phyloP scores from a whole-genome alignment of 2,329 filamentous ascomycete genomes.

The Calonectria montana region DNA sequence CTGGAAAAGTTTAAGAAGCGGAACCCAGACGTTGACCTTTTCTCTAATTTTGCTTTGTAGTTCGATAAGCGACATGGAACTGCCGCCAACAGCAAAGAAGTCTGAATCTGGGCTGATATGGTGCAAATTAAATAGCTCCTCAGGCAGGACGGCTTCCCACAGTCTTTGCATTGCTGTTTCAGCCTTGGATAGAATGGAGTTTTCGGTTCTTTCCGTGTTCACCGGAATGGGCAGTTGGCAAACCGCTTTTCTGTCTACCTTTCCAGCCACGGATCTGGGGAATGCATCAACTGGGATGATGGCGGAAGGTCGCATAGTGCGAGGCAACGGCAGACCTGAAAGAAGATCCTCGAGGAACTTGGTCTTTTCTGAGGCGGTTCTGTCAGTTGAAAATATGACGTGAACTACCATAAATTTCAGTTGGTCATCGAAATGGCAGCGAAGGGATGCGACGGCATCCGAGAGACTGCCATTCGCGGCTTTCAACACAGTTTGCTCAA shows the following conservation, averaged over 20 bases:
- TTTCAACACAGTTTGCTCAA: conserved; percentile 23
- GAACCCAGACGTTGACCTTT: not conserved
- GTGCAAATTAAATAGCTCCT: conserved; percentile 20
- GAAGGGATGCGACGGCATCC: conserved; percentile 15
- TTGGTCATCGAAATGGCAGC: not conserved
- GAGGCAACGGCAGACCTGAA: conserved; percentile 40
- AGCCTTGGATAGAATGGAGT: not conserved
- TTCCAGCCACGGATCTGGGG: conserved; percentile 44
- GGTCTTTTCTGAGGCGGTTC: not conserved
- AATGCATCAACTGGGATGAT: conserved; percentile 42
- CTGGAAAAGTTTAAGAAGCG: not conserved
- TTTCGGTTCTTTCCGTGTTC: too few relatives aligned
- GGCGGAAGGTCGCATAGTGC: conserved; percentile 49
- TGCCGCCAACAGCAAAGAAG: conserved; percentile 4
- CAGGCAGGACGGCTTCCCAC: conserved; percentile 33
- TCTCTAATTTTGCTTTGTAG: not conserved
- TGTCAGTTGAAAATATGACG: conserved; percentile 37
- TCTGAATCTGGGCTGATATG: conserved; percentile 15
- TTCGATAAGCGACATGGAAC: conserved; percentile 6
- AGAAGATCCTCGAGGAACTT: conserved; percentile 6
- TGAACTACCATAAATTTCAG: conserved; percentile 42
- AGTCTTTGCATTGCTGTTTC: conserved; percentile 20
- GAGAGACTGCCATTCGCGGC: conserved; percentile 5
- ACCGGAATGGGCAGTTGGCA: conserved; percentile 34
- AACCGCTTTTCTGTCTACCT: conserved; percentile 45